phyloP scores from a whole-genome alignment of 176 grass and related monocot genomes.

The Juncus effusus region DNA sequence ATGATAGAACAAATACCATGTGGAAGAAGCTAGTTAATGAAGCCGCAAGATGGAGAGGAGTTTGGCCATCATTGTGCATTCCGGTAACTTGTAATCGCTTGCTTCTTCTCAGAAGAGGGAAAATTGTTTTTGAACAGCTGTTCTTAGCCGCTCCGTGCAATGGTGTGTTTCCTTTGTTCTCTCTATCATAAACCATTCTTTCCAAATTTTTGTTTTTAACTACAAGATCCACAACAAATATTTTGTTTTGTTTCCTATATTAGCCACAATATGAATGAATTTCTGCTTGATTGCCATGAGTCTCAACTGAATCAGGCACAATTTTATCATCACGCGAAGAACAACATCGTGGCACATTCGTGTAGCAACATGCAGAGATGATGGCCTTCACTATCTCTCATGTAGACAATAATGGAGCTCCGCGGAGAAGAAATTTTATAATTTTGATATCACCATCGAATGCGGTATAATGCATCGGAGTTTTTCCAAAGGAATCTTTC shows the following conservation, averaged over 20 bases:
- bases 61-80: conserved; percentile 40
- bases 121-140: neutral
- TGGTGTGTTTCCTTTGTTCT: conserved; percentile 38
- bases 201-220: neutral
- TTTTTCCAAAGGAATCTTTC: conserved; percentile 23
- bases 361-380: conserved; percentile 30
- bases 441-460: conserved; percentile 28
- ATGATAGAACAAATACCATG: conserved; percentile 26
- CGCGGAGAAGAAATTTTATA: conserved; percentile 12
- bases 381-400: conserved; percentile 27
- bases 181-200: conserved; percentile 31
- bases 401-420: conserved; percentile 9
- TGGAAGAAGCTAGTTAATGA: conserved; percentile 29
- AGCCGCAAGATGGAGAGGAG: conserved; percentile 21
- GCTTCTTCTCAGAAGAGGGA: conserved; percentile 10
- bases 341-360: conserved; percentile 28
- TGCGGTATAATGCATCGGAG: conserved; percentile 28
- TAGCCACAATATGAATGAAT: conserved; percentile 35
- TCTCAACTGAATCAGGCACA: conserved; percentile 33
- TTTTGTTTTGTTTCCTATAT: neutral
- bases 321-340: conserved; percentile 4
- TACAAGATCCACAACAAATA: neutral
- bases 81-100: conserved; percentile 18
- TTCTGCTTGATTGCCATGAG: conserved; percentile 24
- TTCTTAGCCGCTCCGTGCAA: conserved; percentile 34